Conservation (phyloP, 176 grass and related monocot species). For the Phoenix roebelenii region DNA sequence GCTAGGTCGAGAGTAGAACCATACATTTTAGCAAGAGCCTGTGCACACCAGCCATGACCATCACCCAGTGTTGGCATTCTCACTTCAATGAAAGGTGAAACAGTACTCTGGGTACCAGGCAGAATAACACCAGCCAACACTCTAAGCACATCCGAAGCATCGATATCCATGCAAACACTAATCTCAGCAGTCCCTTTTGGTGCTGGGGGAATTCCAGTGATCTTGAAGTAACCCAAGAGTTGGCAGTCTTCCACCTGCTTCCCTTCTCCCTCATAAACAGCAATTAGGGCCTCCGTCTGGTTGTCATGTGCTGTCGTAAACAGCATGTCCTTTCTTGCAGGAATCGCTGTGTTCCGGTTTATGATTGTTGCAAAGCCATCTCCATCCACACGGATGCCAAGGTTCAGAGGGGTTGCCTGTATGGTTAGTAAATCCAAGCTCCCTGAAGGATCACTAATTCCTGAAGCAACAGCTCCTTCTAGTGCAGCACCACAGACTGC, state of each 20-base stretch:
- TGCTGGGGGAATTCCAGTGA: slow-evolving; percentile 35
- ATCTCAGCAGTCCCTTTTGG: slow-evolving; percentile 39
- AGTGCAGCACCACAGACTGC: slow-evolving; percentile 54
- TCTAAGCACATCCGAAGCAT: slow-evolving; percentile 38
- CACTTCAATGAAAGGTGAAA: slow-evolving; percentile 45
- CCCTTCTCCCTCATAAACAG: slow-evolving; percentile 57
- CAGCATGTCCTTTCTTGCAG: slow-evolving; percentile 45
- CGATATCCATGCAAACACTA: slow-evolving; percentile 63
- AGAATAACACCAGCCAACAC: slow-evolving; percentile 34
- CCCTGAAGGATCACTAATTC: slow-evolving; percentile 37
- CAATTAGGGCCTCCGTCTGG: slow-evolving; percentile 42
- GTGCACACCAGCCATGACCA: slow-evolving; percentile 48
- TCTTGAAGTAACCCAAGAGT: slow-evolving; percentile 59
- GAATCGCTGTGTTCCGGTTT: slow-evolving; percentile 45
- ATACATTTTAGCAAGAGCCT: slow-evolving; percentile 37
- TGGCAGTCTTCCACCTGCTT: slow-evolving; percentile 39
- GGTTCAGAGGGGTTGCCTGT: slow-evolving; percentile 46
- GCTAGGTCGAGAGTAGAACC: slow-evolving; percentile 35
- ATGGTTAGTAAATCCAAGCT: slow-evolving; percentile 52
- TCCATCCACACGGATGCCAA: slow-evolving; percentile 33
- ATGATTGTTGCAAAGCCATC: slow-evolving; percentile 23
- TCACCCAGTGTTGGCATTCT: slow-evolving; percentile 61
- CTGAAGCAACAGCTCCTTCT: slow-evolving; percentile 60
- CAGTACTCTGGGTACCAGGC: slow-evolving; percentile 5
- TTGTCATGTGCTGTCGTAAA: slow-evolving; percentile 45